Evolutionary conservation across 148 eudicot species (phyloP), one percentile per base, ranked within the genome.

Genomic region (Silene latifolia): DNA sequence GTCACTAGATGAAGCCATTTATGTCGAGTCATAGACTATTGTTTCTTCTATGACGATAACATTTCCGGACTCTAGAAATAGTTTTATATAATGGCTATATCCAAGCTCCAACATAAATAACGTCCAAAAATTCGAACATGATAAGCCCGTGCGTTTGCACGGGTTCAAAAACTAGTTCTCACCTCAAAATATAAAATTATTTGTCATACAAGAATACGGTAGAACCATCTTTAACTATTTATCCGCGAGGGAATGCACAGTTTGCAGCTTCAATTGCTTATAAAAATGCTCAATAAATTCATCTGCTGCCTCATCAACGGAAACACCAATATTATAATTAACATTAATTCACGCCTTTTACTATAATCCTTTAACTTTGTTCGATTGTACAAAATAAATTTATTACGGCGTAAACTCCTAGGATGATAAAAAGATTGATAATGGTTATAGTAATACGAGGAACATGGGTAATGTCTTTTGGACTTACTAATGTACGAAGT

Each of bases 251-350:
- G 29, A 12, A 59, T 2, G 1, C 48, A 32, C 61, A 10, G 48
- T 79, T 69, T 79, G 82, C 69, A 32, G 51, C 46, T 77, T 69
- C 78, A 79, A 53, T 19, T 79, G 74, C 57, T 61, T 67, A 74
- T 79, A 69, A 24, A 79, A 79, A 44, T 63, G 77, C 24, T 79
- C 57, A 62, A 79, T 79, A 51, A 79, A 79, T 48, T 74, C 74
- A 68, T 79, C 82, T 1, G 82, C 82, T 20, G 73, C 74, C 78
- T 60, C 58, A 69, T 79, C 82, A 65, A 79, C 82, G 61, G 78
- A 68, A 51, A 67, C 13, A 27, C 74, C 81, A n/a, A n/a, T 6
- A n/a, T 39, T 71, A 51, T 3, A 14, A 10, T 29, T 42, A 78
- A n/a, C 46, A 54, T 20, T 10, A 46, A 13, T 7, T 17, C 20